phyloP scores from a whole-genome alignment of 2,329 filamentous ascomycete species.

The Fusarium nanum region DNA sequence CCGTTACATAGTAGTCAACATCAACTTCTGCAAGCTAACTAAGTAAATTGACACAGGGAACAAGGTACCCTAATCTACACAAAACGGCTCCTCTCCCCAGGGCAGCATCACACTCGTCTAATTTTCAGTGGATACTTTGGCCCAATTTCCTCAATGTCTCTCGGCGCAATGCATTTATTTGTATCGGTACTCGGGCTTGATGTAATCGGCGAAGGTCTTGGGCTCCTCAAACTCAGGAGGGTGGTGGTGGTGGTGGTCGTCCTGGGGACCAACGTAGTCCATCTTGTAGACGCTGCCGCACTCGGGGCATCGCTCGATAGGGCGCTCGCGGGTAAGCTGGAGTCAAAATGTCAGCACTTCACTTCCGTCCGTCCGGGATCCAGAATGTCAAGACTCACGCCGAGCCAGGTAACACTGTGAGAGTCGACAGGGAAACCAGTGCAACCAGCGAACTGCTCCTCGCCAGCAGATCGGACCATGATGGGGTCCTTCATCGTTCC shows the following conservation, averaged over 20 bases:
- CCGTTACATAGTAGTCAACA: slow-evolving; percentile 40
- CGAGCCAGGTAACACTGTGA: slow-evolving; percentile 90
- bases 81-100: slow-evolving; percentile 44
- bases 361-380: slow-evolving; percentile 28
- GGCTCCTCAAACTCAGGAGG: slow-evolving; percentile 80
- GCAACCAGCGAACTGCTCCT: slow-evolving; percentile 97
- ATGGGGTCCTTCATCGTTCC: slow-evolving; percentile 95
- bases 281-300: slow-evolving; percentile 98
- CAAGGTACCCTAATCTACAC: slow-evolving; percentile 58
- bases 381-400: slow-evolving; percentile 67
- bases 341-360: slow-evolving; percentile 26
- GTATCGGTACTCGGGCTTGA: slow-evolving; percentile 95
- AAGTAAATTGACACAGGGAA: slow-evolving; percentile 53
- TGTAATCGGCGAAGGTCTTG: slow-evolving; percentile 96
- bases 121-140: slow-evolving; percentile 44
- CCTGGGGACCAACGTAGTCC: slow-evolving; percentile 89
- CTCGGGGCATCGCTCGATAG: slow-evolving; percentile 94
- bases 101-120: slow-evolving; percentile 41
- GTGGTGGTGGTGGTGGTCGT: slow-evolving; percentile 74
- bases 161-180: slow-evolving; percentile 51
- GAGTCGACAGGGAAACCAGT: slow-evolving; percentile 94
- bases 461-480: slow-evolving; percentile 87
- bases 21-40: slow-evolving; percentile 48
- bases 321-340: slow-evolving; percentile 87
- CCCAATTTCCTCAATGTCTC: slow-evolving; percentile 22